Evolutionary conservation across 1,284 basidiomycete genomes (phyloP).

Genomic region (Apiotrichum gamsii): DNA sequence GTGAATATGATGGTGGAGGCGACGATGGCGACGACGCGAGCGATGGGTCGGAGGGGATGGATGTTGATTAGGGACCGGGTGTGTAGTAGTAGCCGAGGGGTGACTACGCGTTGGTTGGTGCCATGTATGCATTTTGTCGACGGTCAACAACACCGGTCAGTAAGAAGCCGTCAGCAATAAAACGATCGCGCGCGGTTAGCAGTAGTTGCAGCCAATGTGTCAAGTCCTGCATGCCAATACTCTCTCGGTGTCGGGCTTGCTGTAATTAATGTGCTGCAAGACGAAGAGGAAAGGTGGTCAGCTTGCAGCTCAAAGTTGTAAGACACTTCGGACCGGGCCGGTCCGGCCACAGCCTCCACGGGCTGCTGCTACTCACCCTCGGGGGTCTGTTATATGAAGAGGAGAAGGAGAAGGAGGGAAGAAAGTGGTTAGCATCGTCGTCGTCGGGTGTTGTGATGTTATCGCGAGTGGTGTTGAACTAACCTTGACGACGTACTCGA

Average conservation of each 20-base stretch:
- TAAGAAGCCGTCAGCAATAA: too few relatives aligned
- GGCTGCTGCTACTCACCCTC: conserved; percentile 34
- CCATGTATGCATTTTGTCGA: conserved; percentile 2
- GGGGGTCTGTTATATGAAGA: conserved; percentile 33
- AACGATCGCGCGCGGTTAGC: too few relatives aligned
- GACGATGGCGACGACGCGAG: too few relatives aligned
- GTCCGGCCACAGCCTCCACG: too few relatives aligned
- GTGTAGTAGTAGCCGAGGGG: background rate
- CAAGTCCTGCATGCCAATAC: conserved; percentile 22
- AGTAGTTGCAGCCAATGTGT: too few relatives aligned
- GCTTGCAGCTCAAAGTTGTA: too few relatives aligned
- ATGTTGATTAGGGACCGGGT: conserved; percentile 1
- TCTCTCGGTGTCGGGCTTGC: conserved; percentile 17
- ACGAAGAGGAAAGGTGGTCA: background rate
- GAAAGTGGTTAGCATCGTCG: conserved; percentile 10
- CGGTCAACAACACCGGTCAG: background rate
- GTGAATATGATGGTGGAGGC: background rate
- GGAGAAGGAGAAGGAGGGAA: too few relatives aligned
- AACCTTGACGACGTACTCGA: conserved; percentile 88
- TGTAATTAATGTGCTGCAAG: conserved; percentile 26
- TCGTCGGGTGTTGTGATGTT: background rate
- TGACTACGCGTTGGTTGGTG: too few relatives aligned
- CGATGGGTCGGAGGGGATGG: conserved; percentile 7
- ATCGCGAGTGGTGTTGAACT: conserved; percentile 11
- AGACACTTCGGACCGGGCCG: too few relatives aligned